Base-by-base conservation (phyloP, 202 grass and related monocot species). In the Musa balbisiana region DNA sequence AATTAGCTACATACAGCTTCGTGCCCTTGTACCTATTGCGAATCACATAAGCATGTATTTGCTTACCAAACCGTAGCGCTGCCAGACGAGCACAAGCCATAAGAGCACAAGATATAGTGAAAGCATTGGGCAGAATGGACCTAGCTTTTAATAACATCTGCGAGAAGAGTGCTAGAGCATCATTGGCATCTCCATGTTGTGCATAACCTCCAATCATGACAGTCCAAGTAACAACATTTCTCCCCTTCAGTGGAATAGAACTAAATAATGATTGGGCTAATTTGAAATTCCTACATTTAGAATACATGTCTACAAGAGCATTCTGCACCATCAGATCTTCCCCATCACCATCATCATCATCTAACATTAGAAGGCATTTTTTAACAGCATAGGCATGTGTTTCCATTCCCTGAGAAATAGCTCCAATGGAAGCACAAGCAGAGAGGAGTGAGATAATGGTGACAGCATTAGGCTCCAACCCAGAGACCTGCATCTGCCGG, bases 131-230 rank as follows among this genome's bases (percentile, higher is more conserved):
- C 2, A 64, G 25, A 75, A 85, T 78, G 70, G 78, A 67, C 26
- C 78, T 67, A 56, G 86, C 72, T 84, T 82, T 66, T 29, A 11
- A 75, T 83, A 87, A n/a, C 92, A 96, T 96, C 19, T 85, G 55
- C 3, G 78, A 80, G 68, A 96, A 89, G 82, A 96, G 80, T 66
- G 81, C 62, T 29, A 95, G 64, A 13, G 92, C 86, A 81, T 82
- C 82, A 83, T 88, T 91, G 20, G 92, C 81, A 75, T 91, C 81
- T 70, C 92, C 86, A 56, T 85, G 85, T 82, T 91, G 92, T 26
- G 92, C 84, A 87, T 87, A 85, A 50, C 92, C 92, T 80, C 92
- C 86, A 29, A 96, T 91, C 88, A 96, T 96, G 73, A 89, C 92
- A 69, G 92, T 96, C 92, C 92, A 96, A 75, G 89, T 89, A 29